phyloP scores from a whole-genome alignment of 495 filamentous ascomycete species.

The Hypomontagnella monticulosa region DNA sequence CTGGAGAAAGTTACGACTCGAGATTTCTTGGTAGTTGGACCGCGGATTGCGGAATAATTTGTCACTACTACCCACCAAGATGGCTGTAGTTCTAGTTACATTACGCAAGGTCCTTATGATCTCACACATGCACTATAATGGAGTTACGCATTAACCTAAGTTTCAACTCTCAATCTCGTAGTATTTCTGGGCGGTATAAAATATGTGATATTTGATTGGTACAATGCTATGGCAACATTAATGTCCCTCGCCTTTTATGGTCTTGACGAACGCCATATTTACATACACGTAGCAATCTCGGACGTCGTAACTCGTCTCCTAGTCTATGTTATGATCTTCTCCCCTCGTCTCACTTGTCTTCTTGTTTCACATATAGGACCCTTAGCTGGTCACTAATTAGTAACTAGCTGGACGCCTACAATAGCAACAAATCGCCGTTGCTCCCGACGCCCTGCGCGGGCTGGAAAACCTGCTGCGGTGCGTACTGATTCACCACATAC shows the following conservation, averaged over 20 bases:
- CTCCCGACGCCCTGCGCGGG: constrained; percentile 58
- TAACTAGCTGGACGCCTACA: constrained; percentile 35
- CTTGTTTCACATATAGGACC: background rate
- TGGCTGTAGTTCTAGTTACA: constrained; percentile 11
- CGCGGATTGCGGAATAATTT: constrained; percentile 26
- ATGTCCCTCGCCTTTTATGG: constrained; percentile 7
- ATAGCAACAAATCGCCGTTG: constrained; percentile 67
- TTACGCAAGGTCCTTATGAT: constrained; percentile 22
- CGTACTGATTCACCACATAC: constrained; percentile 76
- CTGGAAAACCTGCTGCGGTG: constrained; percentile 67
- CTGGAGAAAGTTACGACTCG: constrained; percentile 10
- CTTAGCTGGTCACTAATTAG: background rate
- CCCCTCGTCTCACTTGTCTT: no score
- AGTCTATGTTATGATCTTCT: no score
- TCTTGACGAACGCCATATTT: constrained; percentile 12
- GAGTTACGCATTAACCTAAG: constrained; percentile 2
- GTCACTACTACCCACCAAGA: constrained; percentile 15
- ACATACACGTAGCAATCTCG: constrained; percentile 22
- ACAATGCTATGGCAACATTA: constrained; percentile 10
- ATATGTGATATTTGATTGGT: constrained; percentile 3
- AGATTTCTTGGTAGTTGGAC: constrained; percentile 42
- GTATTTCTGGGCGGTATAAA: background rate
- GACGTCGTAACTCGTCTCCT: background rate
- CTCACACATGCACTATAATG: constrained; percentile 13
- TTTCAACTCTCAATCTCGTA: no score